Evolutionary conservation across 1,284 basidiomycete species (phyloP).

Genomic region (Sporisorium sorghi): DNA sequence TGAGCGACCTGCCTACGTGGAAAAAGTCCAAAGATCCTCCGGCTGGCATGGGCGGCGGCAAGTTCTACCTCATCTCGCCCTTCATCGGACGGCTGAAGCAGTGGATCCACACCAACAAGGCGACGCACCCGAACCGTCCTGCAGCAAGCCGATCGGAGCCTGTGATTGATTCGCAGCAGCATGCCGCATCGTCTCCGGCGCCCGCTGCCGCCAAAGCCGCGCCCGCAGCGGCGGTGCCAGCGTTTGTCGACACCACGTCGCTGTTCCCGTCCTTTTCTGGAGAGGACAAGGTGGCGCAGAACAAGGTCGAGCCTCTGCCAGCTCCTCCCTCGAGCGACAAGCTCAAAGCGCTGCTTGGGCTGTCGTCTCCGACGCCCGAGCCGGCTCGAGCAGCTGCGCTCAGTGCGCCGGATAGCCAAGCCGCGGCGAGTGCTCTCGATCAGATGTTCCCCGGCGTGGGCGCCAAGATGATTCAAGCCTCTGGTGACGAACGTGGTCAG

Average conservation of each 20-base stretch:
- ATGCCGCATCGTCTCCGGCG: conserved; percentile 12
- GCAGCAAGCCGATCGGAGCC: conserved; percentile 15
- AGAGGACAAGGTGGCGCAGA: conserved; percentile 14
- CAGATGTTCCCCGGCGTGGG: conserved; percentile 44
- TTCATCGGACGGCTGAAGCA: conserved; percentile 76
- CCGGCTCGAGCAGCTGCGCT: conserved; percentile 14
- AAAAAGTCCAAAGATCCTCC: conserved; percentile 78
- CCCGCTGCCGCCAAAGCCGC: conserved; percentile 20
- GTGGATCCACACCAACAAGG: conserved; percentile 65
- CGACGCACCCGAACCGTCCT: conserved; percentile 48
- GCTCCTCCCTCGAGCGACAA: conserved; percentile 53
- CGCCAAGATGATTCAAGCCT: conserved; percentile 48
- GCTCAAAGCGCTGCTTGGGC: conserved; percentile 55
- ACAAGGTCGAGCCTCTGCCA: conserved; percentile 36
- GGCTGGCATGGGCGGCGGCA: conserved; percentile 72
- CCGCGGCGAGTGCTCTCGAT: conserved; percentile 11
- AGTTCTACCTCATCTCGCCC: conserved; percentile 95
- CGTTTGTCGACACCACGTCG: conserved; percentile 42
- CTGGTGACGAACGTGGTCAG: conserved; percentile 48
- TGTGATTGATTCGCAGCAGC: conserved; percentile 13
- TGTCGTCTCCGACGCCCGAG: conserved; percentile 36
- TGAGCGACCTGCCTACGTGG: conserved; percentile 93
- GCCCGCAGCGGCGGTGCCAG: conserved; percentile 21
- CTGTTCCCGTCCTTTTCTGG: conserved; percentile 44
- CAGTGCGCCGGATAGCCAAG: conserved; percentile 3